Percentiles rank a stretch among this genome's conserved stretches.
Evolutionary conservation across 2,329 filamentous ascomycete genomes (phyloP).

Genomic region (Fusarium musae): DNA sequence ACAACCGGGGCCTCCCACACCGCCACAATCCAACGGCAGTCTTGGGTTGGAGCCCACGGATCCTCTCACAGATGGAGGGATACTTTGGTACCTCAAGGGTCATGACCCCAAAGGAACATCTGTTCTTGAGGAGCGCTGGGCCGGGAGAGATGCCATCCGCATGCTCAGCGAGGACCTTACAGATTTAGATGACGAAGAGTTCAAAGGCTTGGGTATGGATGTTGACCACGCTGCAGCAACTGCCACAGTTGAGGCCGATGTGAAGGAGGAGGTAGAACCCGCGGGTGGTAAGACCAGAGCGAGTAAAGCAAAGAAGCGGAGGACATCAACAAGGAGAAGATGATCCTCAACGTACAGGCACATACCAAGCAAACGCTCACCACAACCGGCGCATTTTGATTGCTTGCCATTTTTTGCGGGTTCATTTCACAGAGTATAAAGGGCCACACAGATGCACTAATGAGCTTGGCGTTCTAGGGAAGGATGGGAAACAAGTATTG

Average conservation of each 20-base stretch:
- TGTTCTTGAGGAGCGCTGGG: slow-evolving; percentile 74
- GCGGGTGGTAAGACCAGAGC: slow-evolving; percentile 44
- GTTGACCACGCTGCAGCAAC: slow-evolving; percentile 56
- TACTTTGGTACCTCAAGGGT: slow-evolving; percentile 87
- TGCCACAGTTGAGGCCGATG: slow-evolving; percentile 42
- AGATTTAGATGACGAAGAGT: slow-evolving; percentile 90
- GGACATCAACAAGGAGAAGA: slow-evolving; percentile 50
- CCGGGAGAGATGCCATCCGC: slow-evolving; percentile 73
- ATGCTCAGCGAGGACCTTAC: slow-evolving; percentile 87
- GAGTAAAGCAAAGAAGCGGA: slow-evolving; percentile 49
- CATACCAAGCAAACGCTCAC: slow-evolving; percentile 19
- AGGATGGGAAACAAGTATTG: slow-evolving; percentile 28
- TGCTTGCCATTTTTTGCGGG: slow-evolving; percentile 12
- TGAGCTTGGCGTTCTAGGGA: slow-evolving; percentile 44
- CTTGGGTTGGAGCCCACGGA: slow-evolving; percentile 61
- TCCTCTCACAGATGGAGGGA: slow-evolving; percentile 76
- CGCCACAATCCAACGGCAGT: slow-evolving; percentile 72
- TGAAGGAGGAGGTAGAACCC: slow-evolving; percentile 34
- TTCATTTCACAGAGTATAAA: slow-evolving; percentile 34
- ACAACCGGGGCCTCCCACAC: slow-evolving; percentile 68
- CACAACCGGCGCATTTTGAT: slow-evolving; percentile 12
- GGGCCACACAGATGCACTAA: slow-evolving; percentile 33
- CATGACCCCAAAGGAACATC: slow-evolving; percentile 86
- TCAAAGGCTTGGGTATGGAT: slow-evolving; percentile 74
- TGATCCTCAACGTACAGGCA: slow-evolving; percentile 32